Evolutionary conservation across 164 flowering plant species (phyloP).

Genomic region (Chloranthus sessilifolius): DNA sequence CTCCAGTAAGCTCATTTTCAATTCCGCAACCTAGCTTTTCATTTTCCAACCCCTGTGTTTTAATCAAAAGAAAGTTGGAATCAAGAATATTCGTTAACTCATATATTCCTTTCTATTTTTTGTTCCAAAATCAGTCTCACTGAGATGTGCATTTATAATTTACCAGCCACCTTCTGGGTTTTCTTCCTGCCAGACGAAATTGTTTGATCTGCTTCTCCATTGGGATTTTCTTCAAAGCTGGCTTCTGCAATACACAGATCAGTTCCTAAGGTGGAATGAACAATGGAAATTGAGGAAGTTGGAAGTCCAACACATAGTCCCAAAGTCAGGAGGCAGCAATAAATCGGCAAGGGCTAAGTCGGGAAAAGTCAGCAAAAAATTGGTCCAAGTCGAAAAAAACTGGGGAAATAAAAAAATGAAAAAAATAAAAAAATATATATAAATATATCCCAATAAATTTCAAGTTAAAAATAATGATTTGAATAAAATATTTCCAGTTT

Average conservation of each 20-base stretch:
- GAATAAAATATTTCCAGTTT: too few species aligned
- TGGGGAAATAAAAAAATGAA: too few species aligned
- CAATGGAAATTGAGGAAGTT: too few species aligned
- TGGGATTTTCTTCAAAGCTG: constrained; percentile 16
- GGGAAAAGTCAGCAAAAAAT: too few species aligned
- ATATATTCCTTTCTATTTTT: constrained; percentile 6
- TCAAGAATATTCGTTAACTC: constrained; percentile 14
- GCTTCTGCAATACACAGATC: constrained; percentile 30
- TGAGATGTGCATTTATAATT: constrained; percentile 28
- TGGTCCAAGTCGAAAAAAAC: too few species aligned
- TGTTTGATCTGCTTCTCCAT: constrained; percentile 28
- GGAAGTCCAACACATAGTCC: too few species aligned
- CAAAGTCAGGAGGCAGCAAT: too few species aligned
- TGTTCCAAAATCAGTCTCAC: constrained; percentile 18
- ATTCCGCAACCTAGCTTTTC: constrained; percentile 43
- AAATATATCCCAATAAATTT: too few species aligned
- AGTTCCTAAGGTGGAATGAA: not conserved
- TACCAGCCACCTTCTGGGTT: constrained; percentile 68
- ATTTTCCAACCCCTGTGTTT: constrained; percentile 38
- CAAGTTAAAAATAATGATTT: too few species aligned
- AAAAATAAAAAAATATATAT: too few species aligned
- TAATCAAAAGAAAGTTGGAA: constrained; percentile 18
- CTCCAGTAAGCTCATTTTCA: constrained; percentile 31
- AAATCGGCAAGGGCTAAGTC: too few species aligned
- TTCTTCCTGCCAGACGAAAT: constrained; percentile 19